Percentiles rank a stretch among this genome's conserved stretches.
Evolutionary conservation across 2,329 filamentous ascomycete genomes (phyloP).

Genomic region (Ustulina deusta): DNA sequence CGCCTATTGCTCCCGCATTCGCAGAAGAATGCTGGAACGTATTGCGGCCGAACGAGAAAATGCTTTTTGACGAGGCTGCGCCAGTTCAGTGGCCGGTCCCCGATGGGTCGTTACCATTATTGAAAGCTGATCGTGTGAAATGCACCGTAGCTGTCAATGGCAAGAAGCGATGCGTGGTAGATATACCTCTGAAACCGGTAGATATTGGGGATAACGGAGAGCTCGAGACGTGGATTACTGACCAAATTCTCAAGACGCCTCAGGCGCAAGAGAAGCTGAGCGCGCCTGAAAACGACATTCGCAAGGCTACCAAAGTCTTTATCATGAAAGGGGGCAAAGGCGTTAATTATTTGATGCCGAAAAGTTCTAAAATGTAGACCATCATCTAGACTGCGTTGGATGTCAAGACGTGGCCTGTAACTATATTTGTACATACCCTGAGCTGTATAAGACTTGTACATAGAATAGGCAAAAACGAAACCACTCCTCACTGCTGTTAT

Average conservation of each 20-base stretch:
- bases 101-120: slow-evolving; percentile 63
- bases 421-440: slow-evolving; percentile 26
- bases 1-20: slow-evolving; percentile 83
- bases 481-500: slow-evolving; percentile 4
- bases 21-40: slow-evolving; percentile 83
- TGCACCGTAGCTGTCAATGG: slow-evolving; percentile 85
- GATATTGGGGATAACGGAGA: slow-evolving; percentile 51
- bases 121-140: slow-evolving; percentile 62
- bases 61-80: slow-evolving; percentile 58
- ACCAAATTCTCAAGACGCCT: slow-evolving; percentile 69
- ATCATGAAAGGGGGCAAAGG: slow-evolving; percentile 69
- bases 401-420: slow-evolving; percentile 12
- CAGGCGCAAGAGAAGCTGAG: slow-evolving; percentile 69
- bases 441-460: slow-evolving; percentile 13
- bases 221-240: slow-evolving; percentile 71
- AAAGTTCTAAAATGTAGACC: slow-evolving; percentile 12
- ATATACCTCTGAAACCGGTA: slow-evolving; percentile 66
- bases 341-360: slow-evolving; percentile 75
- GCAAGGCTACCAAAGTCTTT: slow-evolving; percentile 50
- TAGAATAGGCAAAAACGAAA: slow-evolving; percentile 17
- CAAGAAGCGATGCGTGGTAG: slow-evolving; percentile 76
- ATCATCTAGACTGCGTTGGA: neutral
- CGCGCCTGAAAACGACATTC: slow-evolving; percentile 59
- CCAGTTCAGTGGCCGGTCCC: slow-evolving; percentile 67
- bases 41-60: slow-evolving; percentile 57